These are phyloP conservation scores for Calonectria pseudoreteaudii DNA, from an alignment of 2,329 filamentous ascomycete genomes.

Conservation along the genomic window DNA sequence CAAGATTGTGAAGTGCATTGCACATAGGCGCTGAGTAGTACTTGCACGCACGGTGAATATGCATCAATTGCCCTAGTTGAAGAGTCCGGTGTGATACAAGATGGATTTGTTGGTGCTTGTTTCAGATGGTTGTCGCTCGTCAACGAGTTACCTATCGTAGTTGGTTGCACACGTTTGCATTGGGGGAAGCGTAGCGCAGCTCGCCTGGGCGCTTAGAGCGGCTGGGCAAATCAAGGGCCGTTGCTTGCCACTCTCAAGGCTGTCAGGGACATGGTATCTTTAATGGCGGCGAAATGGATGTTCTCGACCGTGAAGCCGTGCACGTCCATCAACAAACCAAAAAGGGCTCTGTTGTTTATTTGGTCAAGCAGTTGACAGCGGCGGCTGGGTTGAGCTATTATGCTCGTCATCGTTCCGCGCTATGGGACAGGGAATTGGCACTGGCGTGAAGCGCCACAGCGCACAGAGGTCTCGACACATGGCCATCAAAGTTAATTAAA, in stretches of 20 bases:
- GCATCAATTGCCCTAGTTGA: background rate
- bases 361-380: background rate
- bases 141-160: background rate
- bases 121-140: background rate
- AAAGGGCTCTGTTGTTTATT: background rate
- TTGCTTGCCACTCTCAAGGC: background rate
- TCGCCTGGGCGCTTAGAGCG: slow-evolving; percentile 26
- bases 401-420: slow-evolving; percentile 11
- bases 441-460: slow-evolving; percentile 2
- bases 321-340: background rate
- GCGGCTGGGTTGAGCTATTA: slow-evolving; percentile 5
- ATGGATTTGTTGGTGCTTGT: background rate
- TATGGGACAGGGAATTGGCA: slow-evolving; percentile 1
- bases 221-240: slow-evolving; percentile 18
- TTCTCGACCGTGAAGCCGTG: background rate
- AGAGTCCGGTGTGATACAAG: background rate
- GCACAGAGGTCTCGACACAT: background rate
- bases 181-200: background rate
- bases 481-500: slow-evolving; percentile 3
- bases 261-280: slow-evolving; percentile 15
- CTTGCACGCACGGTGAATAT: background rate
- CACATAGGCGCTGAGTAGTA: background rate
- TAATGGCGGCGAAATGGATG: background rate
- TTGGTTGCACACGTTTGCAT: slow-evolving; percentile 11
- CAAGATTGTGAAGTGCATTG: background rate